Conservation (phyloP, 2,329 filamentous ascomycete species). For the Neophaeococcomyces aloes region DNA sequence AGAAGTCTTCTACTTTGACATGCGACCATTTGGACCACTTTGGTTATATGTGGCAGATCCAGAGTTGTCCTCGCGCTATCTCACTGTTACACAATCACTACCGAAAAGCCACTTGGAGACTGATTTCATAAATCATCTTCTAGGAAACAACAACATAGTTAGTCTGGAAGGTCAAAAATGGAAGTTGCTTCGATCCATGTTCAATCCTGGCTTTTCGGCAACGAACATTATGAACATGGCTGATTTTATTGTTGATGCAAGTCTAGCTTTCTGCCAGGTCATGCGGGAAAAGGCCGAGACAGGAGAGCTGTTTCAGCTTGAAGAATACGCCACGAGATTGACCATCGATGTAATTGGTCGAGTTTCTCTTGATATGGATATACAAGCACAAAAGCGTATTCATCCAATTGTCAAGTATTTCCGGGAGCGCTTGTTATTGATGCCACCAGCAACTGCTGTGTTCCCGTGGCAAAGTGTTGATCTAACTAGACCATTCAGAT, state of each 20-base stretch:
- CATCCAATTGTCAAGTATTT: slow-evolving; percentile 21
- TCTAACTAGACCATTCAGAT: slow-evolving; percentile 7
- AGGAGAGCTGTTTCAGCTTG: slow-evolving; percentile 22
- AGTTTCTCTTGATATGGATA: slow-evolving; percentile 19
- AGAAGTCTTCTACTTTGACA: slow-evolving; percentile 21
- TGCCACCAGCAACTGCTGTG: slow-evolving; percentile 10
- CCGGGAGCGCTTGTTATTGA: slow-evolving; percentile 17
- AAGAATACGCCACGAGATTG: slow-evolving; percentile 22
- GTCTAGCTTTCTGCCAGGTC: slow-evolving; percentile 19
- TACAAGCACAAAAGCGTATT: slow-evolving; percentile 20
- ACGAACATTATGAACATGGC: slow-evolving; percentile 23
- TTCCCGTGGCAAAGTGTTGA: slow-evolving; percentile 10
- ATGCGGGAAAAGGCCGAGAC: slow-evolving; percentile 17
- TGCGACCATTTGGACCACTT: slow-evolving; percentile 21
- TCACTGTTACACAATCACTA: slow-evolving; percentile 16
- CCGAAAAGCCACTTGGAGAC: slow-evolving; percentile 16
- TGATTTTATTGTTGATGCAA: slow-evolving; percentile 24
- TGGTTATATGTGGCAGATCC: slow-evolving; percentile 20
- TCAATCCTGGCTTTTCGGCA: slow-evolving; percentile 26
- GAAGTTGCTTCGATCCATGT: slow-evolving; percentile 25
- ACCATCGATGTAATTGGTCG: slow-evolving; percentile 28
- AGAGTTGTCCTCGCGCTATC: slow-evolving; percentile 16
- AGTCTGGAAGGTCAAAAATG: slow-evolving; percentile 22
- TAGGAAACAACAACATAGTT: slow-evolving; percentile 19
- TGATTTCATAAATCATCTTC: slow-evolving; percentile 14